These are phyloP conservation scores for Fusarium drepaniforme DNA, from an alignment of 2,329 filamentous ascomycete genomes.

Conservation along the genomic window DNA sequence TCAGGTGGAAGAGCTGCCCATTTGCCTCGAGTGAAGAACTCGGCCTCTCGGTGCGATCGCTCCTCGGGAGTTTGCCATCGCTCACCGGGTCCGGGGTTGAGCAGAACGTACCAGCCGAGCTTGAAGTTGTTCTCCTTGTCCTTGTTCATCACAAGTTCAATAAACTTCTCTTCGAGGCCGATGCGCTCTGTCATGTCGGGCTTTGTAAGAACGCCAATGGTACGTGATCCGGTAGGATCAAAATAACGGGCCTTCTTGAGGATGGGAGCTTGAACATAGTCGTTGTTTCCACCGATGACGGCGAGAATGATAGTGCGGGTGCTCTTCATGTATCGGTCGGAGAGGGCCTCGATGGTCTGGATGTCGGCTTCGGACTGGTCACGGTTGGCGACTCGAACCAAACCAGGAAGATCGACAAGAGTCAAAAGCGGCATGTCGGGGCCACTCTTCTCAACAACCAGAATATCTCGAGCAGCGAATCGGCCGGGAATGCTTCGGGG, in stretches of 20 bases:
- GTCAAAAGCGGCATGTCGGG: conserved; percentile 71
- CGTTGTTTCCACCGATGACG: conserved; percentile 67
- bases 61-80: conserved; percentile 58
- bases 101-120: conserved; percentile 64
- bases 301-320: conserved; percentile 67
- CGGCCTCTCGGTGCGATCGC: conserved; percentile 56
- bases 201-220: conserved; percentile 66
- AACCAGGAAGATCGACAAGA: conserved; percentile 71
- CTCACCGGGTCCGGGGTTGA: conserved; percentile 63
- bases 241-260: conserved; percentile 64
- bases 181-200: conserved; percentile 66
- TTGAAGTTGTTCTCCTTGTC: conserved; percentile 64
- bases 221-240: conserved; percentile 61
- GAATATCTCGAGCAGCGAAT: conserved; percentile 65
- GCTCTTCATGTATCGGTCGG: conserved; percentile 68
- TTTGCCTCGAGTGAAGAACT: conserved; percentile 63
- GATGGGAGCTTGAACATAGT: conserved; percentile 66
- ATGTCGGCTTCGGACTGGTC: conserved; percentile 67
- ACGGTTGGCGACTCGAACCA: conserved; percentile 66
- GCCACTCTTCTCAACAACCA: conserved; percentile 70
- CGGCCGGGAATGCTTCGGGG: conserved; percentile 62
- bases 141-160: conserved; percentile 64
- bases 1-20: conserved; percentile 61
- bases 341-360: conserved; percentile 63
- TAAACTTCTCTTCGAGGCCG: conserved; percentile 65